Conservation (phyloP, 164 flowering plant genomes). For the Kalanchoe fedtschenkoi region DNA sequence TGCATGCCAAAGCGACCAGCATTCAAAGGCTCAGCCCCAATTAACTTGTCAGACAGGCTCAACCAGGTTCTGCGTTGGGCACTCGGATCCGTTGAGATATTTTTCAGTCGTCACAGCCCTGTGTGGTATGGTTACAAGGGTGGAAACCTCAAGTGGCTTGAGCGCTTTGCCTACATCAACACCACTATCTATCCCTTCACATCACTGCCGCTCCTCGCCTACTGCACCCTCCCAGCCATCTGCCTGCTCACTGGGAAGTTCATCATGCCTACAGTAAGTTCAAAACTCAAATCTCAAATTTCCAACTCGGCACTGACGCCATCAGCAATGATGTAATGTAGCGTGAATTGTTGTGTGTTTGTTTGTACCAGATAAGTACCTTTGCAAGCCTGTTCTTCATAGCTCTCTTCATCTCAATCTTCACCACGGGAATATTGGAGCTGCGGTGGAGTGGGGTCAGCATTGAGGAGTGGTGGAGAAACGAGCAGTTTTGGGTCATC, state of each 20-base stretch:
- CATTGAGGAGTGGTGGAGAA: constrained; percentile 93
- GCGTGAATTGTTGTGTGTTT: background rate
- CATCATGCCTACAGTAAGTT: constrained; percentile 79
- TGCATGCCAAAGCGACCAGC: constrained; percentile 84
- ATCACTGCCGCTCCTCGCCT: constrained; percentile 72
- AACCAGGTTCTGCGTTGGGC: constrained; percentile 97
- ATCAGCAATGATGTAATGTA: constrained; percentile 9
- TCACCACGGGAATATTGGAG: constrained; percentile 76
- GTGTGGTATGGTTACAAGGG: constrained; percentile 72
- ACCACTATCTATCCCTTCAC: constrained; percentile 92
- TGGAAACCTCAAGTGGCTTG: constrained; percentile 81
- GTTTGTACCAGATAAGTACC: constrained; percentile 60
- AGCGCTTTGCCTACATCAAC: constrained; percentile 70
- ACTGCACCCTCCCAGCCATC: constrained; percentile 79
- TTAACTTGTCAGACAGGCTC: constrained; percentile 81
- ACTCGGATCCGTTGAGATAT: constrained; percentile 88
- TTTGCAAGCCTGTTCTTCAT: constrained; percentile 81
- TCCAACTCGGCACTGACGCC: background rate
- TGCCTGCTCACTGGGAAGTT: constrained; percentile 90
- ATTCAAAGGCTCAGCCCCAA: constrained; percentile 87
- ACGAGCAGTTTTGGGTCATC: constrained; percentile 90
- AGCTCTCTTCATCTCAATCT: constrained; percentile 64
- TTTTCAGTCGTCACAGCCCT: constrained; percentile 83
- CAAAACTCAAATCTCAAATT: background rate
- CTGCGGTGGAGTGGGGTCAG: constrained; percentile 85